phyloP scores from a whole-genome alignment of 306 rosid species.

The Vigna trinervia region DNA sequence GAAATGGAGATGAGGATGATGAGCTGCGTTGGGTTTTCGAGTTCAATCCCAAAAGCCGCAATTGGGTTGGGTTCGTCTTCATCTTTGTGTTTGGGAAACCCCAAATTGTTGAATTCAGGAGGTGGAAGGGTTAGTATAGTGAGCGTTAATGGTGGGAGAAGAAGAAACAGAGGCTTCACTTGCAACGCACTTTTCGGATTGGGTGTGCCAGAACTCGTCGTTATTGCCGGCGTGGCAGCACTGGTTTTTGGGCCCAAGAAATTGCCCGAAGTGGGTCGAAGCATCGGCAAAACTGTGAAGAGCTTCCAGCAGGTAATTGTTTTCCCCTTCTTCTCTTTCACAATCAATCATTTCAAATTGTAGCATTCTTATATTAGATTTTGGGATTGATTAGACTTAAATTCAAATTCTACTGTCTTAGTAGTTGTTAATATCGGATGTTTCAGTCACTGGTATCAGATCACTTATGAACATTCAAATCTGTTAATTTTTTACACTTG shows the following conservation, averaged over 20 bases:
- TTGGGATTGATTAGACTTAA: too few relatives aligned
- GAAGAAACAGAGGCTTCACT: slow-evolving; percentile 55
- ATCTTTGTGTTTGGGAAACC: not conserved
- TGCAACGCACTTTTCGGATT: slow-evolving; percentile 92
- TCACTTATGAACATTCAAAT: too few relatives aligned
- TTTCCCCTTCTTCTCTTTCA: not conserved
- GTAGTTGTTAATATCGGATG: too few relatives aligned
- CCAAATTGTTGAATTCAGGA: not conserved
- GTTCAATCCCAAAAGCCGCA: not conserved
- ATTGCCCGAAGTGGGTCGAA: slow-evolving; percentile 94
- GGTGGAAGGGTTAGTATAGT: too few relatives aligned
- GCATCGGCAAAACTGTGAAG: slow-evolving; percentile 93
- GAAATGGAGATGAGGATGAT: slow-evolving; percentile 38
- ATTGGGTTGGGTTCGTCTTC: not conserved
- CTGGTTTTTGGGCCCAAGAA: slow-evolving; percentile 93
- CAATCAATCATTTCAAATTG: too few relatives aligned
- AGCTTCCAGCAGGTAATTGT: slow-evolving; percentile 89
- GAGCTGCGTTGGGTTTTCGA: slow-evolving; percentile 22
- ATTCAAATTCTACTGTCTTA: too few relatives aligned
- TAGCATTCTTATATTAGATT: too few relatives aligned
- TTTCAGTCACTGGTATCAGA: too few relatives aligned
- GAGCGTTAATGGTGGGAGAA: not conserved
- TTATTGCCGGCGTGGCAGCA: slow-evolving; percentile 94
- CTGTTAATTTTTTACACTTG: too few relatives aligned
- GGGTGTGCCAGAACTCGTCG: slow-evolving; percentile 90